phyloP scores from a whole-genome alignment of 495 filamentous ascomycete species.

The Parmelia sp. region DNA sequence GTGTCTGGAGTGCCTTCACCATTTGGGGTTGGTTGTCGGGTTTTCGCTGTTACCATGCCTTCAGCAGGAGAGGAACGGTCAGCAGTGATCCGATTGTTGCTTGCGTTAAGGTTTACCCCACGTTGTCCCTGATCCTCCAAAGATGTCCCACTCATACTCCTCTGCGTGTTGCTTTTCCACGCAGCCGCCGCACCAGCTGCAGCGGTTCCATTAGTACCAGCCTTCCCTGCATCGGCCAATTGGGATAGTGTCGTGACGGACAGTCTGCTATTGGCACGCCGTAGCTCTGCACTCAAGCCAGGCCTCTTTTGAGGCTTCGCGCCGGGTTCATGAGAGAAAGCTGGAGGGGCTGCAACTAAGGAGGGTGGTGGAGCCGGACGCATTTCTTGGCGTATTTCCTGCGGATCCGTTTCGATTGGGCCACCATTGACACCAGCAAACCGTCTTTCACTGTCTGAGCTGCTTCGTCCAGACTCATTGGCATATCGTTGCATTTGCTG shows the following conservation, averaged over 20 bases:
- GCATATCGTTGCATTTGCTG: constrained; percentile 28
- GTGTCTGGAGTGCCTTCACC: constrained; percentile 8
- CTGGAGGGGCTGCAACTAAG: constrained; percentile 68
- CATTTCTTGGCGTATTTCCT: constrained; percentile 42
- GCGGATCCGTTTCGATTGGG: constrained; percentile 24
- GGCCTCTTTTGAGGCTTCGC: constrained; percentile 61
- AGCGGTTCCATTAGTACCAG: constrained; percentile 33
- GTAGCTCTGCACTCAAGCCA: constrained; percentile 65
- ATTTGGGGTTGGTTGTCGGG: constrained; percentile 16
- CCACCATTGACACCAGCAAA: constrained; percentile 12
- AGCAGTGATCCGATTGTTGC: constrained; percentile 30
- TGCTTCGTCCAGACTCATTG: constrained; percentile 42
- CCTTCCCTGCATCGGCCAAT: constrained; percentile 57
- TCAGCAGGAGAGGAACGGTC: constrained; percentile 28
- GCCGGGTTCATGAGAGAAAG: constrained; percentile 64
- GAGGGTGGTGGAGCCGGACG: constrained; percentile 56
- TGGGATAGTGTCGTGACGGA: constrained; percentile 75
- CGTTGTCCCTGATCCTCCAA: constrained; percentile 30
- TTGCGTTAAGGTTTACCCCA: constrained; percentile 31
- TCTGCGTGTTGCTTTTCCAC: constrained; percentile 32
- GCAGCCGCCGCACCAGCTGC: constrained; percentile 38
- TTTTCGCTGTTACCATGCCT: constrained; percentile 29
- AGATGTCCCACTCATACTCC: constrained; percentile 28
- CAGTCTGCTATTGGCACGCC: constrained; percentile 70
- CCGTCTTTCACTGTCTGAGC: constrained; percentile 53